These are phyloP conservation scores for Daedalea quercina DNA, from an alignment of 768 basidiomycete genomes.

Conservation along the genomic window DNA sequence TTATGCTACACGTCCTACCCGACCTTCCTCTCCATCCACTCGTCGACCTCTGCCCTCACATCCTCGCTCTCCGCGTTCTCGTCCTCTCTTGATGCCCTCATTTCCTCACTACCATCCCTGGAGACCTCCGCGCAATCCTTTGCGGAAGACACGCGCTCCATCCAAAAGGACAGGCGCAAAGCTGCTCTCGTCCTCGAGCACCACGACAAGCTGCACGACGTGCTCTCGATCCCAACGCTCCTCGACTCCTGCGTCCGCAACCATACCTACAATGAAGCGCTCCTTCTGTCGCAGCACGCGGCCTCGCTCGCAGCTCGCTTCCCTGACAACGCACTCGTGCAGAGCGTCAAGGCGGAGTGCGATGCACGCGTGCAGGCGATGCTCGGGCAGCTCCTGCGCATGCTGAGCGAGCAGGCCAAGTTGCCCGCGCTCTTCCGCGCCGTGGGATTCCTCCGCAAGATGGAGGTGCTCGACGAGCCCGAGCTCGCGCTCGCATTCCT, in stretches of 20 bases:
- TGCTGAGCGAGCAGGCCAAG: slow-evolving; percentile 81
- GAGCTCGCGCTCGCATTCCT: slow-evolving; percentile 87
- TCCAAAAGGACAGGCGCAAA: slow-evolving; percentile 69
- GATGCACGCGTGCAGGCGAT: slow-evolving; percentile 57
- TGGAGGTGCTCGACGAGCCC: slow-evolving; percentile 64
- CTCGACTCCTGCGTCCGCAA: slow-evolving; percentile 92
- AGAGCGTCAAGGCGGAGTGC: slow-evolving; percentile 61
- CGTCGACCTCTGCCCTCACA: slow-evolving; percentile 67
- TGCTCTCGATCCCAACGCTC: slow-evolving; percentile 85
- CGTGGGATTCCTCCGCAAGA: slow-evolving; percentile 77
- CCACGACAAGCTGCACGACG: slow-evolving; percentile 86
- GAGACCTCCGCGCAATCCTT: slow-evolving; percentile 70
- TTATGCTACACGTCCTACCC: slow-evolving; percentile 89
- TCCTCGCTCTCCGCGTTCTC: slow-evolving; percentile 71
- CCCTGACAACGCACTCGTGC: slow-evolving; percentile 43
- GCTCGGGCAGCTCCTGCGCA: slow-evolving; percentile 69
- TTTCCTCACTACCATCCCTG: slow-evolving; percentile 69
- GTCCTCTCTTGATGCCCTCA: slow-evolving; percentile 61
- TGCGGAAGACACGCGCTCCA: slow-evolving; percentile 61
- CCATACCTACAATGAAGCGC: slow-evolving; percentile 87
- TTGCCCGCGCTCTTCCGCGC: slow-evolving; percentile 88
- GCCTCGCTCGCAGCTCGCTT: slow-evolving; percentile 33
- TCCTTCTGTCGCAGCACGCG: slow-evolving; percentile 77
- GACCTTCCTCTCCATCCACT: slow-evolving; percentile 85
- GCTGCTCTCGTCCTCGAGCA: slow-evolving; percentile 88